Evolutionary conservation across 2,329 filamentous ascomycete genomes (phyloP).

Genomic region (Stachybotrys elegans): DNA sequence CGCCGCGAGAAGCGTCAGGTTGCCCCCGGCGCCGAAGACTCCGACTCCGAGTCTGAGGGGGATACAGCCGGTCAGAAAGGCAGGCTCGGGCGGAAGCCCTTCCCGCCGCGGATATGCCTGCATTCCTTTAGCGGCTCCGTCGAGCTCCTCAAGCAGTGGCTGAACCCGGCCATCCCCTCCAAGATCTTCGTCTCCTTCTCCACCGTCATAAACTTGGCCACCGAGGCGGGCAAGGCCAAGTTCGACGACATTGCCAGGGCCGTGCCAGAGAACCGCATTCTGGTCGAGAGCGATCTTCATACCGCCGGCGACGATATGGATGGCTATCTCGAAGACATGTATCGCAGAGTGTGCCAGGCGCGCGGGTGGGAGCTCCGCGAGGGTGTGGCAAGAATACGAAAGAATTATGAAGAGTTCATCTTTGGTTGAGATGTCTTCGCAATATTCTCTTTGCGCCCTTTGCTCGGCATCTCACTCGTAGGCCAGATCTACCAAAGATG

Average conservation of each 20-base stretch:
- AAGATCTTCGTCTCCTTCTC: slow-evolving; percentile 88
- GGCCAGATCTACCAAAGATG: no score
- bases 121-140: slow-evolving; percentile 85
- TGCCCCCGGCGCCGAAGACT: slow-evolving; percentile 42
- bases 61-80: slow-evolving; percentile 19
- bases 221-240: slow-evolving; percentile 36
- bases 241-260: slow-evolving; percentile 63
- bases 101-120: slow-evolving; percentile 83
- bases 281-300: slow-evolving; percentile 90
- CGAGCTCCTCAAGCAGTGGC: slow-evolving; percentile 73
- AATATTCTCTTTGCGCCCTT: slow-evolving; percentile 8
- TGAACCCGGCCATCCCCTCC: slow-evolving; percentile 66
- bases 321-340: slow-evolving; percentile 65
- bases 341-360: slow-evolving; percentile 68
- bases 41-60: slow-evolving; percentile 32
- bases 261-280: slow-evolving; percentile 71
- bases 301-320: slow-evolving; percentile 80
- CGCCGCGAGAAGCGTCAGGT: slow-evolving; percentile 51
- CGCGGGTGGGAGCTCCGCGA: slow-evolving; percentile 73
- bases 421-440: slow-evolving; percentile 44
- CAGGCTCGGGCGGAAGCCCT: slow-evolving; percentile 60
- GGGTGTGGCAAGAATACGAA: slow-evolving; percentile 61
- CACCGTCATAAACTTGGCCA: slow-evolving; percentile 69
- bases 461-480: no score
- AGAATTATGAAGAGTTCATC: slow-evolving; percentile 75